Conservation (phyloP, 1,284 basidiomycete genomes). For the Fomes fomentarius region DNA sequence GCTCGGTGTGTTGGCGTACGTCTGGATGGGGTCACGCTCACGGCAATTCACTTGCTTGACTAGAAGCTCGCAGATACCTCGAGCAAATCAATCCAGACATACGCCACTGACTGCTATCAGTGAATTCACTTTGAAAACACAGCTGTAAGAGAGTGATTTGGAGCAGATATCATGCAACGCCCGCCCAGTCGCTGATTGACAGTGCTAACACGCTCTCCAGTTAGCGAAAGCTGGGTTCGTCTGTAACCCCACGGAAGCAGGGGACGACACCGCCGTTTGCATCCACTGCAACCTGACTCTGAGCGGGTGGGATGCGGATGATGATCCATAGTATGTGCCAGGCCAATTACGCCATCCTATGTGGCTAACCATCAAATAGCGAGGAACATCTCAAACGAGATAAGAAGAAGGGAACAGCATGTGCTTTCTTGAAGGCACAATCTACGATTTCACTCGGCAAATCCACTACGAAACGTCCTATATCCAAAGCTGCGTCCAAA, state of each 20-base stretch:
- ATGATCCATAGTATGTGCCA: constrained; percentile 73
- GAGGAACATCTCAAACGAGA: constrained; percentile 68
- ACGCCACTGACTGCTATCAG: no score
- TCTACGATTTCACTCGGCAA: constrained; percentile 20
- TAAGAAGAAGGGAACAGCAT: constrained; percentile 45
- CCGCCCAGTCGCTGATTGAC: no score
- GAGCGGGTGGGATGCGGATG: constrained; percentile 79
- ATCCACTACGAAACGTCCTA: constrained; percentile 24
- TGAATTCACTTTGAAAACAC: no score
- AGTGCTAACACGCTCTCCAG: constrained; percentile 40
- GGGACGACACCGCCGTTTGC: constrained; percentile 78
- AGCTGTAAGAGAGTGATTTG: no score
- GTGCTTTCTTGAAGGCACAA: constrained; percentile 53
- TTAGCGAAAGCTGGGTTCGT: constrained; percentile 86
- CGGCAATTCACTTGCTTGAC: no score
- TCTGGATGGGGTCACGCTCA: no score
- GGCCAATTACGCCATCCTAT: neutral
- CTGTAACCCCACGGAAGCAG: constrained; percentile 62
- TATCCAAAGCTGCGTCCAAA: constrained; percentile 22
- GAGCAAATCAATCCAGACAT: no score
- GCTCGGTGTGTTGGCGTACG: neutral
- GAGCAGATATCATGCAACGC: no score
- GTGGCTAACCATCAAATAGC: constrained; percentile 37
- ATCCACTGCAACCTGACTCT: constrained; percentile 77
- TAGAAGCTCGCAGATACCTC: no score